Conservation (phyloP, 768 basidiomycete species). For the Pleurotus tuber-regium region DNA sequence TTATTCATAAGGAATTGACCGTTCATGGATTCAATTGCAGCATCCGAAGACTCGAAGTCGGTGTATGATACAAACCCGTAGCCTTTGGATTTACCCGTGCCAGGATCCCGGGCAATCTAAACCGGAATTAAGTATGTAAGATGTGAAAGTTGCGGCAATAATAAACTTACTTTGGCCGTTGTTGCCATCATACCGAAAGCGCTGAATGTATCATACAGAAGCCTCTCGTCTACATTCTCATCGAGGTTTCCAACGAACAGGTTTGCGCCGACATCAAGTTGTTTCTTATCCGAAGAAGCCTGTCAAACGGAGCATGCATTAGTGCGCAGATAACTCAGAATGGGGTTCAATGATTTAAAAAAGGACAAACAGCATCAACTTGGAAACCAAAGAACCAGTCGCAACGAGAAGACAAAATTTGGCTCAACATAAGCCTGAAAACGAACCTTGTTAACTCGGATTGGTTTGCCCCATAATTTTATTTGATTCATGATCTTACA, state of each 20-base stretch:
- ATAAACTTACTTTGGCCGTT: constrained; percentile 70
- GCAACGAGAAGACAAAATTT: neutral
- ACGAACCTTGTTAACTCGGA: constrained; percentile 95
- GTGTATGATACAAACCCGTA: constrained; percentile 98
- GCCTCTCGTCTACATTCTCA: constrained; percentile 89
- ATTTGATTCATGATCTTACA: constrained; percentile 99
- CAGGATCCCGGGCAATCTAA: constrained; percentile 90
- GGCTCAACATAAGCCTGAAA: neutral
- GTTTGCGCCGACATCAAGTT: constrained; percentile 97
- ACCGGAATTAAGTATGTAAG: constrained; percentile 4
- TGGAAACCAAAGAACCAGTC: too few relatives aligned
- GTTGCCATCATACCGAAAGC: constrained; percentile 93
- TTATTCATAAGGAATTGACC: constrained; percentile 98
- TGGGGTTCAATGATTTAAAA: too few relatives aligned
- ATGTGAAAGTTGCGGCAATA: constrained; percentile 11
- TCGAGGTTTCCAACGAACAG: constrained; percentile 95
- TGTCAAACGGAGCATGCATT: constrained; percentile 27
- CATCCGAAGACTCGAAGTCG: constrained; percentile 96
- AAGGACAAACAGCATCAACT: too few relatives aligned
- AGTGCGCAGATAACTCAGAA: too few relatives aligned
- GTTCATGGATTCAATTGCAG: constrained; percentile 96
- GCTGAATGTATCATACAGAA: constrained; percentile 93
- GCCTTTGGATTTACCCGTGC: constrained; percentile 85
- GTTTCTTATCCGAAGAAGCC: constrained; percentile 98
- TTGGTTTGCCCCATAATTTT: constrained; percentile 98